These are phyloP conservation scores for Prototheca stagnorum DNA, from an alignment of 163 green algal species.

Conservation along the genomic window DNA sequence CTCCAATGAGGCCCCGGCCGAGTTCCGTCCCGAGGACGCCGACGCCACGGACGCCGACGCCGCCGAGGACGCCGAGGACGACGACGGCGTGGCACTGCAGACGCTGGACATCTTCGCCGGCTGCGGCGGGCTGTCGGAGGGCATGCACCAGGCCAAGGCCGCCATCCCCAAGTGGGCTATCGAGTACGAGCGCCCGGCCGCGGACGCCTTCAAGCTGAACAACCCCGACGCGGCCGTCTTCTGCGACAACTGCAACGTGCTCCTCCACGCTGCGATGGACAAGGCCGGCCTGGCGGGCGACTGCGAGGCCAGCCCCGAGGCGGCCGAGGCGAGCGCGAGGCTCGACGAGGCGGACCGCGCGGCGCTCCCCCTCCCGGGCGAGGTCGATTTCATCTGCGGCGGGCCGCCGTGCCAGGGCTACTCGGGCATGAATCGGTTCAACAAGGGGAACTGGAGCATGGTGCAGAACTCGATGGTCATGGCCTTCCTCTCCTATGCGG, in stretches of 20 bases:
- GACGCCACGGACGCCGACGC: neutral
- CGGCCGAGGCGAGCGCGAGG: conserved; percentile 22
- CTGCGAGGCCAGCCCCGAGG: conserved; percentile 47
- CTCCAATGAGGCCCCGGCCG: conserved; percentile 1
- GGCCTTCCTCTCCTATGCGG: conserved; percentile 74
- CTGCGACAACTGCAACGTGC: conserved; percentile 89
- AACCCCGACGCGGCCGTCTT: conserved; percentile 75
- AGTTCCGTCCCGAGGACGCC: conserved; percentile 10
- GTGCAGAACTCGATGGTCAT: conserved; percentile 87
- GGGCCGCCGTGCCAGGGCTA: conserved; percentile 92
- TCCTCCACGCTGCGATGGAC: conserved; percentile 66
- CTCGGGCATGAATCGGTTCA: conserved; percentile 97
- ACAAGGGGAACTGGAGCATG: conserved; percentile 84
- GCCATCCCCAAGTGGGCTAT: conserved; percentile 75
- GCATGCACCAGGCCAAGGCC: conserved; percentile 73
- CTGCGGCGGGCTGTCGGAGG: conserved; percentile 84
- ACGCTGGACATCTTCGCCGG: conserved; percentile 96
- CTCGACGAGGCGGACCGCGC: conserved; percentile 29
- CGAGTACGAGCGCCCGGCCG: conserved; percentile 79
- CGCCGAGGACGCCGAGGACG: neutral
- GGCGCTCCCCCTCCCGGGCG: conserved; percentile 56
- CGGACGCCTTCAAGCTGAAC: conserved; percentile 83
- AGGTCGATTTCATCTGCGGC: conserved; percentile 94
- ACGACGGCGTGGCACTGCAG: conserved; percentile 32
- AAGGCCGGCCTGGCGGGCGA: conserved; percentile 45